Base-by-base conservation (phyloP, 78 protist genomes). In the Polysphondylium violaceum region DNA sequence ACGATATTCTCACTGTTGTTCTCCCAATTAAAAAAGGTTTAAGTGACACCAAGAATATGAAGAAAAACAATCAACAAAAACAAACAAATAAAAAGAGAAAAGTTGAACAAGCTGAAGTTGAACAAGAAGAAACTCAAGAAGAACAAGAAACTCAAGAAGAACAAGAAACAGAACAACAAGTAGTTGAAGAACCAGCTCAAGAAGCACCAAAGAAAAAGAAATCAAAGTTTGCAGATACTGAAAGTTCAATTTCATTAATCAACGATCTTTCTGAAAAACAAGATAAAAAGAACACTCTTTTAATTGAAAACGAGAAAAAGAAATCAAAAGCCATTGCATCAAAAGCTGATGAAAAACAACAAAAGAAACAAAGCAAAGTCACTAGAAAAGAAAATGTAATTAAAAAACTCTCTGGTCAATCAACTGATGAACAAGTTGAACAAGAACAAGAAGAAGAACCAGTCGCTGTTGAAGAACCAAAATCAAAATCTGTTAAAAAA, bases 1-100 rank as follows among this genome's bases (percentile, higher is more conserved):
- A 56, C 31, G 72, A 58, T 59, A 74, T 69, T 29, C 69, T 83
- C 27, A 83, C 90, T 19, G 78, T 83, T 27, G 53, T 58, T 41
- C 50, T 83, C 19, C 90, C 90, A 69, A 61, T 83, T 8, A 27
- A 12, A n/a, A 43, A 27, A 19, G 5, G 12, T 41, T 41, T 41
- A 36, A 19, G 23, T 41, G 31, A 40, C 21, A 31, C 33, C 27
- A 17, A 36, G 21, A 56, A 56, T 23, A 6, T 3, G 6, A 56
- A 7, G 6, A 3, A 56, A 7, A 7, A 19, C 19, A n/a, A n/a
- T n/a, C n/a, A n/a, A n/a, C n/a, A n/a, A n/a, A n/a, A n/a, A n/a
- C n/a, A n/a, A n/a, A 68, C 75, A 3, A 68, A 21, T 25, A 25
- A n/a, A 6, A 56, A 7, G 19, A 7, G 31, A 56, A 56, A 7